These are phyloP conservation scores for Uronychia setigera DNA, from an alignment of 73 alveolate genomes.

Conservation along the genomic window DNA sequence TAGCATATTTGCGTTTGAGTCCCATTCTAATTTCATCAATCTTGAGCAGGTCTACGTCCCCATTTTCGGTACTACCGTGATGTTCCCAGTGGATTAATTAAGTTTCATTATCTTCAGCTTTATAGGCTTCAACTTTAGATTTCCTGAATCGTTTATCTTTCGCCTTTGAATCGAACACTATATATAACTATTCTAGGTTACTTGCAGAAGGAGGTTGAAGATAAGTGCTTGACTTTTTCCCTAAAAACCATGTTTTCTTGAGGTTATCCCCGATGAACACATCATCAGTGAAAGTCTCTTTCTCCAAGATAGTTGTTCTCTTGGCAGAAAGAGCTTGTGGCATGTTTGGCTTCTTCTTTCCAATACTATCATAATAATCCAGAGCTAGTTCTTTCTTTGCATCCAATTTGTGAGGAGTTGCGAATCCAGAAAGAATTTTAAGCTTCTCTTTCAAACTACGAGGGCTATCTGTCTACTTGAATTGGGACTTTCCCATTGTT, in stretches of 20 bases:
- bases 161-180: too few species aligned
- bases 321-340: constrained; percentile 17
- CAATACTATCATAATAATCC: not conserved
- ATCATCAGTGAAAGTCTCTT: constrained; percentile 43
- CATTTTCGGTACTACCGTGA: too few species aligned
- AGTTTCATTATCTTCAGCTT: too few species aligned
- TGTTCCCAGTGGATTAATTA: too few species aligned
- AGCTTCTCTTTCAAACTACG: not conserved
- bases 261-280: constrained; percentile 50
- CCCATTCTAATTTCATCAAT: constrained; percentile 92
- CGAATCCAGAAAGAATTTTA: not conserved
- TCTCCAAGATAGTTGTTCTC: too few species aligned
- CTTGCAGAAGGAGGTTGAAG: too few species aligned
- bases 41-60: constrained; percentile 84
- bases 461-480: not conserved
- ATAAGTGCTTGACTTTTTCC: too few species aligned
- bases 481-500: constrained; percentile 47
- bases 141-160: too few species aligned
- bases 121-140: too few species aligned
- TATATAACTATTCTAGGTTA: too few species aligned
- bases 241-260: too few species aligned
- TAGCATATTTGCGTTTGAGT: constrained; percentile 86
- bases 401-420: not conserved
- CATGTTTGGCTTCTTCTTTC: not conserved
- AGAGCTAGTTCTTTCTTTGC: not conserved